Evolutionary conservation across 1,284 basidiomycete genomes (phyloP), one percentile per base, ranked within the genome.

Genomic region (Testicularia cyperi): DNA sequence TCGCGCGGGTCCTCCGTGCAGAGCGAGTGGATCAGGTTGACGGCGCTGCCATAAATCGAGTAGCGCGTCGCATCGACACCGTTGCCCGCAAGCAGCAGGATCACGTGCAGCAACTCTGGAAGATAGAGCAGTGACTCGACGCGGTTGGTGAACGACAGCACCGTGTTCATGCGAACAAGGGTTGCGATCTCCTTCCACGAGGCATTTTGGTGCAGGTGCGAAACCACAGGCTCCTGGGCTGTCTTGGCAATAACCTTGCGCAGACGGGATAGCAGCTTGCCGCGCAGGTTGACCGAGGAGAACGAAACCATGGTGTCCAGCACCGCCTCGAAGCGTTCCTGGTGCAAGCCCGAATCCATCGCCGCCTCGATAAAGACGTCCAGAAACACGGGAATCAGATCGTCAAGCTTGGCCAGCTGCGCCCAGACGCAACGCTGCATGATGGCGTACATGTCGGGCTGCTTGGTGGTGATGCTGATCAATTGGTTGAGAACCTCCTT

Each of bases 151-250:
- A 73, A 73, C 6, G 70, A 70, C 15, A 73, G 61, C 27, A 71
- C 62, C 65, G 70, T 70, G 48, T 73, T 71, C 67, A 73, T 71
- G 20, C 70, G 49, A 22, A 68, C 55, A 37, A 73, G 47, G 37
- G 70, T 73, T 10, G 65, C 70, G 14, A 73, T 71, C 51, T 73
- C 70, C 39, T 70, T 70, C 70, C 70, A 73, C 15, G 67, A 68
- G 2, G 56, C 52, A 30, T 69, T 68, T 27, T 70, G 66, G 31
- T 70, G 70, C 23, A 72, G 42, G 21, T 63, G 61, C 4, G 61
- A 47, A 0, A 67, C 67, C 1, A 56, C 57, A 15, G 68, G 47
- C 22, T 67, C 68, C 42, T 71, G 67, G 9, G 68, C 63, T 5
- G 70, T 73, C 61, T 70, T 71, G 19, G 66, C 70, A 21, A 73